These are phyloP conservation scores for Pyronema omphalodes DNA, from an alignment of 495 filamentous ascomycete genomes.

Conservation along the genomic window DNA sequence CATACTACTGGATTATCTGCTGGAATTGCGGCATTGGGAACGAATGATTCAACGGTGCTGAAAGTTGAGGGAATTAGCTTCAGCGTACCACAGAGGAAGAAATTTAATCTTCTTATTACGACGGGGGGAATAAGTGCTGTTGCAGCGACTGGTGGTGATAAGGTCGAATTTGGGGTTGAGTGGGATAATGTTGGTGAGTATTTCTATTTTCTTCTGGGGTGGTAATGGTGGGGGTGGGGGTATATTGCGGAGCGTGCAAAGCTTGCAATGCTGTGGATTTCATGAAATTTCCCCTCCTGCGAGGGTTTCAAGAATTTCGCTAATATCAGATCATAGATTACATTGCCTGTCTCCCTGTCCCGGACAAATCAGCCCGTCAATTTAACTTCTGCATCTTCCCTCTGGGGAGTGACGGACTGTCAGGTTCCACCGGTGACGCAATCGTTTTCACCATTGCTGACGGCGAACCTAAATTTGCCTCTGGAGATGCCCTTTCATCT, in stretches of 20 bases:
- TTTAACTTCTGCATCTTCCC: conserved; percentile 82
- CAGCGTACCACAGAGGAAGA: conserved; percentile 70
- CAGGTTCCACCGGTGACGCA: conserved; percentile 40
- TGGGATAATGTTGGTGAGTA: conserved; percentile 58
- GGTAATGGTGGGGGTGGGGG: too few relatives aligned
- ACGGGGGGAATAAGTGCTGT: conserved; percentile 48
- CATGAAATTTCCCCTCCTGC: background rate
- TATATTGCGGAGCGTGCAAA: too few relatives aligned
- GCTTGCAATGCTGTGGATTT: background rate
- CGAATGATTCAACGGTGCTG: conserved; percentile 12
- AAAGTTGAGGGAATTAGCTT: conserved; percentile 22
- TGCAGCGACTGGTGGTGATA: conserved; percentile 34
- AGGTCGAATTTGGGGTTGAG: conserved; percentile 47
- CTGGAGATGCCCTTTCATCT: conserved; percentile 30
- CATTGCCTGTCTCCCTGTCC: conserved; percentile 64
- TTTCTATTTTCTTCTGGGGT: too few relatives aligned
- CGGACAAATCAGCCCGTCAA: conserved; percentile 60
- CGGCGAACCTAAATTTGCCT: conserved; percentile 46
- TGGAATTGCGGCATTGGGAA: background rate
- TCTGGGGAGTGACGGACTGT: conserved; percentile 36
- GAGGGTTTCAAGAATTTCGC: background rate
- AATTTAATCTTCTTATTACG: conserved; percentile 63
- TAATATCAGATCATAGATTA: conserved; percentile 37
- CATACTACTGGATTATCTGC: too few relatives aligned
- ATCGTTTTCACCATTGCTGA: conserved; percentile 71